Percentiles rank a stretch among this genome's conserved stretches.
Conservation (phyloP, 2,329 filamentous ascomycete species). For the Trichoderma sp. region DNA sequence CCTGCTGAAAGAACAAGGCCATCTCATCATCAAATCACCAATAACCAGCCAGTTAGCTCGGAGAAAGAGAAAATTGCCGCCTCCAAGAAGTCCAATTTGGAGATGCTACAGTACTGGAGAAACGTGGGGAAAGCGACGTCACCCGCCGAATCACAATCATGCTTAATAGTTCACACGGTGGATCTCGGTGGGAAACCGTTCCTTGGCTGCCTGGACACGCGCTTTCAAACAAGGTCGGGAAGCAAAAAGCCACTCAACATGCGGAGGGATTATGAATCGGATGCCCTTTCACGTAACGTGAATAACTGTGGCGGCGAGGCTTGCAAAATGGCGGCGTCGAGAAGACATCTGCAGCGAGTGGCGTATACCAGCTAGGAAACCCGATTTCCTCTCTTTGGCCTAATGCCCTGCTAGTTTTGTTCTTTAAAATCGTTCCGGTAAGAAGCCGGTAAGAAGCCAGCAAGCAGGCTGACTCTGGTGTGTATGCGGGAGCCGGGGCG, state of each 20-base stretch:
- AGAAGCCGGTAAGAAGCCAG: background rate
- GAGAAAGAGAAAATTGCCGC: background rate
- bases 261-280: background rate
- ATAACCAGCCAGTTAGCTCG: background rate
- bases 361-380: constrained; percentile 8
- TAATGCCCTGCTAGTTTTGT: background rate
- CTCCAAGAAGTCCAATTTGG: background rate
- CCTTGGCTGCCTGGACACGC: background rate
- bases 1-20: background rate
- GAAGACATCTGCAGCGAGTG: background rate
- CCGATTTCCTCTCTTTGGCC: constrained; percentile 7
- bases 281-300: background rate
- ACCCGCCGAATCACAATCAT: constrained; percentile 3
- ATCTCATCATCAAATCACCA: background rate
- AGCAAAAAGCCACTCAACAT: background rate
- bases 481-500: background rate
- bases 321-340: background rate
- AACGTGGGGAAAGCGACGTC: constrained; percentile 22
- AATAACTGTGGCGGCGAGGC: background rate
- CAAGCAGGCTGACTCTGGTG: background rate
- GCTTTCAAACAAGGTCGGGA: background rate
- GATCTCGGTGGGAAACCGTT: background rate
- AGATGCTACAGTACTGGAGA: background rate
- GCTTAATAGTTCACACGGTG: background rate
- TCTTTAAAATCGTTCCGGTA: background rate